Evolutionary conservation across 1,284 basidiomycete genomes (phyloP).

Genomic region (Salmacisia buchloeana): DNA sequence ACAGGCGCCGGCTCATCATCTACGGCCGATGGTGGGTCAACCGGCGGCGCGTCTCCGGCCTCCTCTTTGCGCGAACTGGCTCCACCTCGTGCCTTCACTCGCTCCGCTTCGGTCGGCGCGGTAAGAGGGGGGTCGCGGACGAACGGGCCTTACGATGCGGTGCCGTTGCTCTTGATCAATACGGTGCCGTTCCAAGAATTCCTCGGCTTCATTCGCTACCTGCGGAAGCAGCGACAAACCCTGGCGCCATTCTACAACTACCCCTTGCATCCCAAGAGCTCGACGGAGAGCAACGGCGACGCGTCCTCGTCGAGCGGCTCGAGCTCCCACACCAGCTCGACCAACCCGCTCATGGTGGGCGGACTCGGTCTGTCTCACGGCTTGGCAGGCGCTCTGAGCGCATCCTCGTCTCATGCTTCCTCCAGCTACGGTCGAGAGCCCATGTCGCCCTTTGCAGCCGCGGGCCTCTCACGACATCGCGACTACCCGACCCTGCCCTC

Average conservation of each 20-base stretch:
- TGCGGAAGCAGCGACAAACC: conserved; percentile 64
- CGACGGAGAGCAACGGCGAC: neutral
- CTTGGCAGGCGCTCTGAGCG: conserved; percentile 20
- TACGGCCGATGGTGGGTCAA: neutral
- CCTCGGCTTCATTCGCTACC: conserved; percentile 70
- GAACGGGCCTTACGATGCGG: neutral
- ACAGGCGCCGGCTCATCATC: conserved; percentile 2
- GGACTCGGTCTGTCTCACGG: neutral
- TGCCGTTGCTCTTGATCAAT: conserved; percentile 35
- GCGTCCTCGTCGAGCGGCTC: neutral
- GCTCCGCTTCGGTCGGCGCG: neutral
- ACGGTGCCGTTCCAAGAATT: conserved; percentile 77
- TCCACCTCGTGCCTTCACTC: neutral
- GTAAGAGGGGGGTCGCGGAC: neutral
- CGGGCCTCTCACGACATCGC: conserved; percentile 63
- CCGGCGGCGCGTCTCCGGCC: no score
- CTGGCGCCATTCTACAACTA: conserved; percentile 41
- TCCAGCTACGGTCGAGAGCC: conserved; percentile 25
- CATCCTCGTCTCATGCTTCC: conserved; percentile 5
- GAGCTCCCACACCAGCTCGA: neutral
- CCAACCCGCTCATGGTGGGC: neutral
- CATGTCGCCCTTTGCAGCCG: conserved; percentile 35
- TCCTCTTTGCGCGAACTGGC: neutral
- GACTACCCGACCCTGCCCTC: conserved; percentile 57
- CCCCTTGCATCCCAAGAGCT: conserved; percentile 10